Evolutionary conservation across 169 alveolate species (phyloP), one percentile per base, ranked within the genome.

Genomic region (Toxoplasma gondii): DNA sequence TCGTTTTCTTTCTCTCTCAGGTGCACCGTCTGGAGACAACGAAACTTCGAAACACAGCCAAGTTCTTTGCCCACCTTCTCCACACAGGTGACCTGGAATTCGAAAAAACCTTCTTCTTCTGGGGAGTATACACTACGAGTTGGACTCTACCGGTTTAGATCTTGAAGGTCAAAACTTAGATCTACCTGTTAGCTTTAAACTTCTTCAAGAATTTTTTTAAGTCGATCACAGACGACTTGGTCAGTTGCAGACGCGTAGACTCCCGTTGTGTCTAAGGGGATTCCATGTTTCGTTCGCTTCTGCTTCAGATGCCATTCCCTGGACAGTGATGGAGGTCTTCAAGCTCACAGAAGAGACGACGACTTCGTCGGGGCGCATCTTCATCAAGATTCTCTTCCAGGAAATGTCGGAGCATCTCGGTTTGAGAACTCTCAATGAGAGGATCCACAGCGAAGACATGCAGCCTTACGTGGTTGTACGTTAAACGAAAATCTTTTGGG

Each of bases 291-390:
- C 22, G 34, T 44, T 41, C 43, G 22, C 10, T 12, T 36, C 34
- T 58, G 36, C 39, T 38, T 91, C 97, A 34, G 98, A 97, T 49
- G 97, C 98, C 5, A 97, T 98, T 36, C 98, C 98, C 74, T 98
- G 99, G 99, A 96, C 97, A 78, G 97, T 98, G 54, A 96, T 99
- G 87, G 94, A 95, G n/a, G 94, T 97, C 36, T 98, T 99, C 58
- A 96, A 97, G 94, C 95, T 99, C 88, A 98, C 99, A 19, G 99
- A 99, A 95, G 99, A 99, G 94, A 99, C 98, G 80, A 99, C 99
- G 0, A 99, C 99, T 0, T 98, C 99, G 22, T 98, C 99, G 43
- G 97, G 99, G 16, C 97, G 99, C 94, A 99, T 99, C 70, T 99
- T 99, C 97, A 98, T 99, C 87, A 99, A 99, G 97, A 98, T 98